Conservation (phyloP, 116 monocot species). For the Papilionanthe hybrid region DNA sequence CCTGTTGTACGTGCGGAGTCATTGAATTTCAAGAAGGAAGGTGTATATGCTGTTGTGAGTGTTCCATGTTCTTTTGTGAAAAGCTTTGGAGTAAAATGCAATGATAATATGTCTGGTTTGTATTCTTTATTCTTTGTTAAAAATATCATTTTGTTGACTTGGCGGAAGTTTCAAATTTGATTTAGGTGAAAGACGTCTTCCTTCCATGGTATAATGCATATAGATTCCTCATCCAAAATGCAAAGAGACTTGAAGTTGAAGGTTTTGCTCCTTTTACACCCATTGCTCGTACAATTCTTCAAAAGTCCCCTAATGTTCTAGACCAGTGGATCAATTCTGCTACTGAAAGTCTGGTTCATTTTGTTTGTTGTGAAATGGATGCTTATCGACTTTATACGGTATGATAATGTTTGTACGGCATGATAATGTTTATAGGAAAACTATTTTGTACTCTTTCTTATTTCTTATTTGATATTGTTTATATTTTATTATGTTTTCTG, state of each 20-base stretch:
- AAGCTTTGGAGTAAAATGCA: not conserved
- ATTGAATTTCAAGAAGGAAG: constrained; percentile 81
- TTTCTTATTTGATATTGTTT: constrained; percentile 5
- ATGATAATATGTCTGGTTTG: not conserved
- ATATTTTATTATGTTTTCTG: not conserved
- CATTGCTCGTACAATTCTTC: constrained; percentile 40
- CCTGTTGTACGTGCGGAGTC: constrained; percentile 98
- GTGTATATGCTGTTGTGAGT: constrained; percentile 93
- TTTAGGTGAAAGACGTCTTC: constrained; percentile 98
- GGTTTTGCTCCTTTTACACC: constrained; percentile 66
- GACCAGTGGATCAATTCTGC: constrained; percentile 99
- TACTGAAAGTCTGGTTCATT: constrained; percentile 88
- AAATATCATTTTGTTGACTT: not conserved
- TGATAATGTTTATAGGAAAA: constrained; percentile 2
- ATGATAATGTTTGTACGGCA: constrained; percentile 35
- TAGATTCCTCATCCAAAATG: constrained; percentile 95
- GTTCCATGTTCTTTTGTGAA: not conserved
- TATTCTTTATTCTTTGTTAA: not conserved
- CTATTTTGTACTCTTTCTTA: not conserved
- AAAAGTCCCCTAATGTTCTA: constrained; percentile 83
- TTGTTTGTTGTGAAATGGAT: constrained; percentile 98
- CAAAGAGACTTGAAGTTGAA: constrained; percentile 86
- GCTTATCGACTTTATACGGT: constrained; percentile 96
- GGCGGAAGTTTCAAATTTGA: not conserved
- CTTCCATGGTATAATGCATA: constrained; percentile 99